Base-by-base conservation (phyloP, 306 rosid genomes). In the Carpinus viminea region DNA sequence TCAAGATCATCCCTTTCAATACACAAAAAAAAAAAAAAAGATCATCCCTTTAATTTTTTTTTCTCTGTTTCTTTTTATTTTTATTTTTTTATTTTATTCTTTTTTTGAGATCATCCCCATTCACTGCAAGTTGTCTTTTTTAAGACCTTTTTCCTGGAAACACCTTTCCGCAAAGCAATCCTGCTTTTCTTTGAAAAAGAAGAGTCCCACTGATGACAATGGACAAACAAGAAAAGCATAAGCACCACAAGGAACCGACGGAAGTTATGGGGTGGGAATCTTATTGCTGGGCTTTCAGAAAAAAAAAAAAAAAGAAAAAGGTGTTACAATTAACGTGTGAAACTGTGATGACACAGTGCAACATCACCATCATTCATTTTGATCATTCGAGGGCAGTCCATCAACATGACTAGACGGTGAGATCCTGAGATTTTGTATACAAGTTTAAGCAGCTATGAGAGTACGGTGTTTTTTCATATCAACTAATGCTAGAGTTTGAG, bases 171-270 rank as follows among this genome's bases (percentile, higher is more conserved):
- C 52, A 53, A 20, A 66, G 50, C 54, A 74, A 64, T 20, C 59
- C 73, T 73, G 52, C 82, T 82, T 86, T 84, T 72, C 45, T 73
- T 72, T 74, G 82, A 79, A 73, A 86, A 21, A 47, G 70, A 41
- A 41, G 8, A 5, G 45, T 74, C 59, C 79, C 86, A 81, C 82
- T 74, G 12, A 81, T 78, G 76, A 46, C 76, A 75, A 65, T 77
- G 59, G 55, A 81, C 24, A 85, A 79, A 65, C 56, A 74, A 70
- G 73, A 83, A 83, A 86, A 84, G 87, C 82, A 85, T 81, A 85
- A 78, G 84, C 73, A 72, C 48, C 83, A 59, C 76, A 31, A 31
- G 34, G 34, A 31, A 31, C 34, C 34, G 34, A 74, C 46, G 64
- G 36, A 71, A 81, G 76, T 75, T 72, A 77, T 74, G 45, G 84